Evolutionary conservation across 306 rosid species (phyloP), one percentile per base, ranked within the genome.

Genomic region (Styphnolobium japonicum): DNA sequence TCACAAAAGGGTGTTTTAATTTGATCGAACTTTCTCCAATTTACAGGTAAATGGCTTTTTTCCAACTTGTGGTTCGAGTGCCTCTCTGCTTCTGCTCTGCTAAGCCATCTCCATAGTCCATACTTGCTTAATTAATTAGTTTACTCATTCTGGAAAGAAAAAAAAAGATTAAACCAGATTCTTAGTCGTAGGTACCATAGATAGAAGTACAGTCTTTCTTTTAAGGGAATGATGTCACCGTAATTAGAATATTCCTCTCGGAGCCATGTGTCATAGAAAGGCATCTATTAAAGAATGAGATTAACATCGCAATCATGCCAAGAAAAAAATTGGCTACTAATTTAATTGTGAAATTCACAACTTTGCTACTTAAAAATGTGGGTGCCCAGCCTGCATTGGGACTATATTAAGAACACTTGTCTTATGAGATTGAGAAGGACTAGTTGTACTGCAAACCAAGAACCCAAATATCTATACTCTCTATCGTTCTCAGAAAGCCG

Each of bases 221-320:
- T 65, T 23, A 51, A 49, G 45, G 67, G 27, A 10, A 49, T 85
- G 76, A 70, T 62, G 69, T 82, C 82, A 72, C 76, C 9, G 75
- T 60, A 71, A 68, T 52, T 53, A 79, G 86, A 82, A 88, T 86
- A 86, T 88, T 70, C 83, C 53, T 63, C 29, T 31, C 31, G 10
- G 49, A 81, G 42, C 72, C 70, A 77, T 72, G 80, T 83, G 87
- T 81, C 61, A 39, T 18, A 60, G 33, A 19, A 69, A 81, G 80
- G 83, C 71, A 76, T 58, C 82, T 71, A 80, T 29, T 77, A 70
- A 70, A 46, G 2, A 19, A 62, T 65, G 46, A 10, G 18, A 43
- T 76, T 68, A 7, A 70, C 74, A 56, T 3, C 36, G 68, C 16
- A 80, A 55, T 77, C 42, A 36, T 12, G 89, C 84, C 81, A 83